These are phyloP conservation scores for Hondaea fermentalgiana DNA, from an alignment of 108 stramenopile genomes.

Conservation along the genomic window DNA sequence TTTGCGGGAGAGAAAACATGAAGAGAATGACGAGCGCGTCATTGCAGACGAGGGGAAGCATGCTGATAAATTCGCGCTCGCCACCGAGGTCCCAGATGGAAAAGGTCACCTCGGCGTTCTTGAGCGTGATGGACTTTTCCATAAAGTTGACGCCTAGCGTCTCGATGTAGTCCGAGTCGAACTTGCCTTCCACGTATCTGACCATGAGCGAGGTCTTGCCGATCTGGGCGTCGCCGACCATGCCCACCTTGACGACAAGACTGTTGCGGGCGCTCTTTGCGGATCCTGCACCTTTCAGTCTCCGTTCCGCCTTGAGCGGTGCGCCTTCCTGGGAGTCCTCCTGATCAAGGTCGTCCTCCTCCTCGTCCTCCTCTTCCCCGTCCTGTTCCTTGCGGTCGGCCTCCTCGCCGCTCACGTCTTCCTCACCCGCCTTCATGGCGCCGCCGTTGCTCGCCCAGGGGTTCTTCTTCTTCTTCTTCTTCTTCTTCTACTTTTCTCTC, in stretches of 20 bases:
- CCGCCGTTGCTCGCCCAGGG: too few species aligned
- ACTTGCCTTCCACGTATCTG: constrained; percentile 52
- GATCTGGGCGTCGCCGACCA: constrained; percentile 31
- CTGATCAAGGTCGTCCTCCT: too few species aligned
- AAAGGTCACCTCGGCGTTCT: constrained; percentile 54
- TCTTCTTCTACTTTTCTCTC: too few species aligned
- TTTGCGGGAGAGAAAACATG: constrained; percentile 49
- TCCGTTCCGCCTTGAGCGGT: neutral
- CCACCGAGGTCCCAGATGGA: constrained; percentile 59
- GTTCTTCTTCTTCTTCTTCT: too few species aligned
- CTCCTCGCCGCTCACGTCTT: too few species aligned
- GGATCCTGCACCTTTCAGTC: neutral
- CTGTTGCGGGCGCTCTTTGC: neutral
- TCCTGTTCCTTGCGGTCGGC: too few species aligned
- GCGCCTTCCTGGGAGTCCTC: neutral
- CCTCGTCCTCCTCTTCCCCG: too few species aligned
- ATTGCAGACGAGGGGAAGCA: constrained; percentile 57
- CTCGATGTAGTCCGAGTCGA: constrained; percentile 59
- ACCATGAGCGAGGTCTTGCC: constrained; percentile 63
- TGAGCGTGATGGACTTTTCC: constrained; percentile 52
- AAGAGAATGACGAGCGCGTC: constrained; percentile 53
- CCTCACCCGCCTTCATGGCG: too few species aligned
- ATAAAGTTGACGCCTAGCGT: constrained; percentile 57
- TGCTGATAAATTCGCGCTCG: constrained; percentile 45
- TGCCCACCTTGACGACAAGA: constrained; percentile 24